Conservation (phyloP, 805 yeast genomes). For the Cyberlindnera saturnus region DNA sequence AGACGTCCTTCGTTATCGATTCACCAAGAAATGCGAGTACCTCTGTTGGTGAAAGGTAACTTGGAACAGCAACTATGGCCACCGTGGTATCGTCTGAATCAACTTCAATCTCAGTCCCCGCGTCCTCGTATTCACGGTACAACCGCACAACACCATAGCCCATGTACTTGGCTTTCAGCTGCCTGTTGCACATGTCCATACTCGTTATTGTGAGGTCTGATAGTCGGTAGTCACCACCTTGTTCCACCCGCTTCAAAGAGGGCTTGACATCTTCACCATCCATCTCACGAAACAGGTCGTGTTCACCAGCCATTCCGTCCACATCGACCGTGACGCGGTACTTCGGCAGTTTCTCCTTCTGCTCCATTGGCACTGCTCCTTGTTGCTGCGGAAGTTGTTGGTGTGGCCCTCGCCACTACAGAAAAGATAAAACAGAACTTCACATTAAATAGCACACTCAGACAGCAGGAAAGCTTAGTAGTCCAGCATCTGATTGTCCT, state of each 20-base stretch:
- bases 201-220: slow-evolving; percentile 28
- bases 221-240: slow-evolving; percentile 19
- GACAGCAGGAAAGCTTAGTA: too few species aligned
- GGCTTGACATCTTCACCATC: background rate
- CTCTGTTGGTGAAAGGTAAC: slow-evolving; percentile 82
- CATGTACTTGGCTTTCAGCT: slow-evolving; percentile 45
- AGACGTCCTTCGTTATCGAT: slow-evolving; percentile 42
- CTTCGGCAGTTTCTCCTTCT: background rate
- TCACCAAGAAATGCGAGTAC: slow-evolving; percentile 76
- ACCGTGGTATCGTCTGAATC: slow-evolving; percentile 61
- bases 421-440: too few species aligned
- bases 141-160: slow-evolving; percentile 74
- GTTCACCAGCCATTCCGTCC: background rate
- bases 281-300: background rate
- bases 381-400: too few species aligned
- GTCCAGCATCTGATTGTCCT: too few species aligned
- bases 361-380: background rate
- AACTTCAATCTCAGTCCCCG: slow-evolving; percentile 20
- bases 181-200: slow-evolving; percentile 9
- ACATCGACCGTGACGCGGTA: slow-evolving; percentile 4
- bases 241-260: background rate
- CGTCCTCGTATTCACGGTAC: slow-evolving; percentile 44
- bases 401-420: too few species aligned
- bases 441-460: too few species aligned
- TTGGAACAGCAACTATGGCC: slow-evolving; percentile 80